These are phyloP conservation scores for Blastosporella zonata DNA, from an alignment of 1,284 basidiomycete species.

Conservation along the genomic window DNA sequence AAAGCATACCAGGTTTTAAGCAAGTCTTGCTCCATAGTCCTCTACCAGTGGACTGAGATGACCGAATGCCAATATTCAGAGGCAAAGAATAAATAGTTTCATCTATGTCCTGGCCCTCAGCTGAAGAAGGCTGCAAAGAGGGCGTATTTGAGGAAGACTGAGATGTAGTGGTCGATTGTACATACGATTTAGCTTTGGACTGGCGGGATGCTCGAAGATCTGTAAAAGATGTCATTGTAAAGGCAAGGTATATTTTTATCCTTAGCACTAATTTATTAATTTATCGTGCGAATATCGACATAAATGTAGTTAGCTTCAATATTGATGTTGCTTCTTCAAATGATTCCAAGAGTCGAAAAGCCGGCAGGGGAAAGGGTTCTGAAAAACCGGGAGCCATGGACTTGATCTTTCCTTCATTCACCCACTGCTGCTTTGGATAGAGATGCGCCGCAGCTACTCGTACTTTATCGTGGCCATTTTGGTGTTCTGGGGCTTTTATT, in stretches of 20 bases:
- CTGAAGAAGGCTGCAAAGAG: conserved; percentile 15
- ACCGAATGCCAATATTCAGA: conserved; percentile 29
- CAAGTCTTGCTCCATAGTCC: conserved; percentile 37
- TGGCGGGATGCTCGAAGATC: conserved; percentile 16
- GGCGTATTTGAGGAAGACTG: conserved; percentile 14
- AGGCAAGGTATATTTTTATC: background rate
- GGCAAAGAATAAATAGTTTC: conserved; percentile 22
- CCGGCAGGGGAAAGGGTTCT: too few species aligned
- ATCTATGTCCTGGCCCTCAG: conserved; percentile 10
- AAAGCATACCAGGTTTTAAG: conserved; percentile 37
- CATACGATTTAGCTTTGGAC: conserved; percentile 22
- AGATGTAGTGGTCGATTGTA: conserved; percentile 14
- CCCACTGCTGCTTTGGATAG: background rate
- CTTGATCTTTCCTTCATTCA: background rate
- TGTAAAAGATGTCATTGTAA: conserved; percentile 13
- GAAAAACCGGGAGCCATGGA: background rate
- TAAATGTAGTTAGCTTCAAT: too few species aligned
- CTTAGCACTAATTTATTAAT: background rate
- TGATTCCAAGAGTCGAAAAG: too few species aligned
- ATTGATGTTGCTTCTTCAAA: too few species aligned
- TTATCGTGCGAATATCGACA: too few species aligned
- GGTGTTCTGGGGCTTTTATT: background rate
- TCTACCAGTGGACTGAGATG: conserved; percentile 30
- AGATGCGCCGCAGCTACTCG: conserved; percentile 1
- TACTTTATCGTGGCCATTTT: background rate